Conservation (phyloP, 2,329 filamentous ascomycete species). For the Emmonsiellopsis sp. region DNA sequence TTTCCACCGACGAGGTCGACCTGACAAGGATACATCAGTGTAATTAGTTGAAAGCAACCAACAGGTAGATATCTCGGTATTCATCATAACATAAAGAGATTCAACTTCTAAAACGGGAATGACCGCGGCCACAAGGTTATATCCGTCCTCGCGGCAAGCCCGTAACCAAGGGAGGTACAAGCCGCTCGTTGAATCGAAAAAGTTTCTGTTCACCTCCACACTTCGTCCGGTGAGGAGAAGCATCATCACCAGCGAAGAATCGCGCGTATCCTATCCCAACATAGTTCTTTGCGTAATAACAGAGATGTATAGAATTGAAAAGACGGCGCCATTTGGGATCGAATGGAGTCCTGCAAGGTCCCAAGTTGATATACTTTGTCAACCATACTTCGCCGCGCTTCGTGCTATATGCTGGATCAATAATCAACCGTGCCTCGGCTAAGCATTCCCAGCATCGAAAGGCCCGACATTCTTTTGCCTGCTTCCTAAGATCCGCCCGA, state of each 20-base stretch:
- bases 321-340: not conserved
- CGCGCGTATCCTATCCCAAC: not conserved
- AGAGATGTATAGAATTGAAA: not conserved
- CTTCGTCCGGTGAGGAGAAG: not conserved
- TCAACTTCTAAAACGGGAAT: too few relatives aligned
- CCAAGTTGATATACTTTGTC: not conserved
- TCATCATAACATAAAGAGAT: too few relatives aligned
- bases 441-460: not conserved
- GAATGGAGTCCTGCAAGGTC: not conserved
- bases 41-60: too few relatives aligned
- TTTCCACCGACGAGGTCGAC: too few relatives aligned
- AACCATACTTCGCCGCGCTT: not conserved
- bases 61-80: too few relatives aligned
- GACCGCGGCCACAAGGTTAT: too few relatives aligned
- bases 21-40: too few relatives aligned
- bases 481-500: not conserved
- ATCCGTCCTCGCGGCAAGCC: too few relatives aligned
- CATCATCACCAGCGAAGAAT: conserved; percentile 1
- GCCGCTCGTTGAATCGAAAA: too few relatives aligned
- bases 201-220: not conserved
- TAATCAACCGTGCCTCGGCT: not conserved
- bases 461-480: not conserved
- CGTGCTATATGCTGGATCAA: not conserved
- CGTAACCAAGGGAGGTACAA: too few relatives aligned
- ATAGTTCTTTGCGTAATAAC: not conserved